Conservation (phyloP, 169 alveolate species). For the Theileria luwenshuni region DNA sequence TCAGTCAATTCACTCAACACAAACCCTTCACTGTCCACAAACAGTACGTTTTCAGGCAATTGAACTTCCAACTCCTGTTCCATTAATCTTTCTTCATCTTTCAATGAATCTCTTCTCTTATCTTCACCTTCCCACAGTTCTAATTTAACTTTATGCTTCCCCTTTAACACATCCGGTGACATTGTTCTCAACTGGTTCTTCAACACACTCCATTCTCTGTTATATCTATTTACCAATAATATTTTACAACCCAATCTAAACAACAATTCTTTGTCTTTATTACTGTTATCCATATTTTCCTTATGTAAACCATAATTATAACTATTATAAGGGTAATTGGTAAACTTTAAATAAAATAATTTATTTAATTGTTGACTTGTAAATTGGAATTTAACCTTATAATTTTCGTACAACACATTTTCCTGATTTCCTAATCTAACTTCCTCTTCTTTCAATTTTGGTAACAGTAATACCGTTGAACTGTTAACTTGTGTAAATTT, state of each 20-base stretch:
- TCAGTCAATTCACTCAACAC: constrained; percentile 9
- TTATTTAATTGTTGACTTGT: neutral
- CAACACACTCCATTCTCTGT: constrained; percentile 12
- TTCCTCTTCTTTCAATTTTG: neutral
- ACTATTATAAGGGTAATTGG: neutral
- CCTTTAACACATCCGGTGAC: constrained; percentile 2
- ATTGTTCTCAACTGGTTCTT: constrained; percentile 10
- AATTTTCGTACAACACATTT: neutral
- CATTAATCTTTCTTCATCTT: neutral
- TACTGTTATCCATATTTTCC: neutral
- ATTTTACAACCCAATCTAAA: constrained; percentile 1
- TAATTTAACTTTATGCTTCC: neutral
- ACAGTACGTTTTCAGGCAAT: constrained; percentile 11
- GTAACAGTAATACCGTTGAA: constrained; percentile 5
- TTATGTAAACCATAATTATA: neutral
- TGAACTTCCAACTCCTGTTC: constrained; percentile 5
- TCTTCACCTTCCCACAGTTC: neutral
- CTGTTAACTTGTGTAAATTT: constrained; percentile 7
- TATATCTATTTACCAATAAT: neutral
- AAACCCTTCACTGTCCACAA: constrained; percentile 6
- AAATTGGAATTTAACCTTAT: neutral
- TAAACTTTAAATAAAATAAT: neutral
- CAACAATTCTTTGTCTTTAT: neutral
- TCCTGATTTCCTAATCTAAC: neutral
- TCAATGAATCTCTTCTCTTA: neutral